phyloP scores from a whole-genome alignment of 257 asterid genomes.

The Ballota nigra region DNA sequence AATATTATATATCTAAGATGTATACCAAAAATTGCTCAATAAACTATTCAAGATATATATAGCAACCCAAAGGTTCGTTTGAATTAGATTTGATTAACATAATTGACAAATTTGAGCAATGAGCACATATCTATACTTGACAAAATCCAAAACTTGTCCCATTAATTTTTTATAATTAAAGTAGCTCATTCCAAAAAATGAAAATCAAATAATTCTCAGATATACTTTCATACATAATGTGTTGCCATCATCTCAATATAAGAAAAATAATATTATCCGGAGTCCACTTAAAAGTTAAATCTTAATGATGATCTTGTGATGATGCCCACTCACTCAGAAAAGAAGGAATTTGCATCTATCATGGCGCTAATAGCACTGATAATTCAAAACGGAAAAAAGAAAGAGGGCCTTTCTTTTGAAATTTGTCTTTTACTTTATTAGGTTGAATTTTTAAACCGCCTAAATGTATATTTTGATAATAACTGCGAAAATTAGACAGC shows the following conservation, averaged over 20 bases:
- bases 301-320: not conserved
- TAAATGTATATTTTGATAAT: not conserved
- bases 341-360: not conserved
- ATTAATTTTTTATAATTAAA: not conserved
- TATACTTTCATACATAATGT: not conserved
- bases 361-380: constrained; percentile 24
- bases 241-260: not conserved
- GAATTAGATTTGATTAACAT: not conserved
- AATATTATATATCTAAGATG: too few relatives aligned
- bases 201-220: not conserved
- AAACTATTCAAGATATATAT: too few relatives aligned
- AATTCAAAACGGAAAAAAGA: constrained; percentile 8
- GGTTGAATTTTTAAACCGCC: not conserved
- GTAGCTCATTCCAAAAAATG: too few relatives aligned
- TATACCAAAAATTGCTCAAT: too few relatives aligned
- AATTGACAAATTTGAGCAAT: not conserved
- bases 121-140: not conserved
- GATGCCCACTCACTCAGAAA: not conserved
- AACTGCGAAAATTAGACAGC: constrained; percentile 17
- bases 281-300: not conserved
- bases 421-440: constrained; percentile 4
- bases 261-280: not conserved
- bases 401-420: not conserved
- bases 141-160: not conserved
- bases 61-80: not conserved